Conservation (phyloP, 2,329 filamentous ascomycete genomes). For the Aspergillus intermedius region DNA sequence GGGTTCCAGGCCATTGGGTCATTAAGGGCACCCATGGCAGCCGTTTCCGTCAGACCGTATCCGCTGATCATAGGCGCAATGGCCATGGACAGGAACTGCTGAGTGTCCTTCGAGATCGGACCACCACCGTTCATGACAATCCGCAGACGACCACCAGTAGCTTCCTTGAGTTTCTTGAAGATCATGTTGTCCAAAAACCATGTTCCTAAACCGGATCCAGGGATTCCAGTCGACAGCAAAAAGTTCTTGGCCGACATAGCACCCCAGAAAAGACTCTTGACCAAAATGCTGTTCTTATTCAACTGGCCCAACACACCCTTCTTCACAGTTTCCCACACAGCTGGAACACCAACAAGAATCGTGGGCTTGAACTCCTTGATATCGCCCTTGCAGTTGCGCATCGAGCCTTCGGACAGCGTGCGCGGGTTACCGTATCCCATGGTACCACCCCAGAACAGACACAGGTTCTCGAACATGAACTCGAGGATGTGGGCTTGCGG, state of each 20-base stretch:
- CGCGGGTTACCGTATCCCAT: constrained; percentile 90
- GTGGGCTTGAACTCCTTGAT: constrained; percentile 88
- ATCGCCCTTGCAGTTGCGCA: constrained; percentile 86
- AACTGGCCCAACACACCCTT: constrained; percentile 85
- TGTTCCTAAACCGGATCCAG: constrained; percentile 47
- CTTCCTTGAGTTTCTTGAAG: constrained; percentile 85
- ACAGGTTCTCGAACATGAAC: constrained; percentile 89
- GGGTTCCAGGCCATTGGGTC: constrained; percentile 81
- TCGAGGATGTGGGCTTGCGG: constrained; percentile 95
- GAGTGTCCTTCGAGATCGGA: constrained; percentile 79
- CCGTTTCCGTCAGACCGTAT: constrained; percentile 92
- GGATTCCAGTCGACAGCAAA: constrained; percentile 48
- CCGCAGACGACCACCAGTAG: constrained; percentile 80
- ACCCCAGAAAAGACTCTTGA: constrained; percentile 72
- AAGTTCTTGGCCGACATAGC: constrained; percentile 57
- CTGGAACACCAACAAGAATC: constrained; percentile 86
- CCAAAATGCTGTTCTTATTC: constrained; percentile 61
- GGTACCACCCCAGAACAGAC: constrained; percentile 80
- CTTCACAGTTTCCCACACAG: constrained; percentile 94
- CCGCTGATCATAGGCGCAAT: constrained; percentile 91
- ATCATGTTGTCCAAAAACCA: constrained; percentile 72
- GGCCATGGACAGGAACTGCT: constrained; percentile 83
- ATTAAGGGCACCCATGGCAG: constrained; percentile 53
- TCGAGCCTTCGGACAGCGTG: constrained; percentile 77
- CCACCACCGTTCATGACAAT: constrained; percentile 94